Conservation (phyloP, 2,329 filamentous ascomycete genomes). For the Diaporthe longicolla region DNA sequence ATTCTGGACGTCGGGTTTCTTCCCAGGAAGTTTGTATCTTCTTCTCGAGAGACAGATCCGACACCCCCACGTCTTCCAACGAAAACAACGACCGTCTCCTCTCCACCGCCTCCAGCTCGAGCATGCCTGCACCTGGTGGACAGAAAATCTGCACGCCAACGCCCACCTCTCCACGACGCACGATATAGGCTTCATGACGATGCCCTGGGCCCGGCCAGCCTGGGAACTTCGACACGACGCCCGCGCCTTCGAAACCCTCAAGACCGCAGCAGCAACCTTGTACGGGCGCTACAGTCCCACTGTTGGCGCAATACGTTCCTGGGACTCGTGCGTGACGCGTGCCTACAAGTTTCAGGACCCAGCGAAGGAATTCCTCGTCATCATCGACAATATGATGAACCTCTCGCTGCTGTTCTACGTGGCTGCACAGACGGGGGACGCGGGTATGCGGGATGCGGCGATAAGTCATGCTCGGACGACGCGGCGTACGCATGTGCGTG, state of each 20-base stretch:
- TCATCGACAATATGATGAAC: constrained; percentile 60
- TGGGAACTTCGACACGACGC: constrained; percentile 57
- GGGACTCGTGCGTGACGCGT: constrained; percentile 60
- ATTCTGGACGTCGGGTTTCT: constrained; percentile 65
- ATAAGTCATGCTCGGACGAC: constrained; percentile 57
- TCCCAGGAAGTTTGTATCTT: constrained; percentile 60
- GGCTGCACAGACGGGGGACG: constrained; percentile 49
- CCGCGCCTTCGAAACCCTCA: constrained; percentile 52
- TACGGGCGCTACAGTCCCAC: constrained; percentile 53
- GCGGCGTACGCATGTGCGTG: constrained; percentile 56
- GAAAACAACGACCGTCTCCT: constrained; percentile 44
- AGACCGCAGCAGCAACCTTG: constrained; percentile 45
- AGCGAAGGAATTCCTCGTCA: constrained; percentile 55
- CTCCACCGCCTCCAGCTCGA: constrained; percentile 46
- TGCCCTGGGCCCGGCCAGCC: constrained; percentile 54
- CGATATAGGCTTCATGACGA: constrained; percentile 61
- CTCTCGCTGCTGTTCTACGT: constrained; percentile 60
- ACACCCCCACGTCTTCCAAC: constrained; percentile 31
- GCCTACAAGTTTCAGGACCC: constrained; percentile 55
- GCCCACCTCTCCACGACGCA: constrained; percentile 54
- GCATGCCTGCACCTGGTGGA: constrained; percentile 59
- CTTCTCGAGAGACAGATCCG: constrained; percentile 54
- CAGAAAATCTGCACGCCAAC: constrained; percentile 54
- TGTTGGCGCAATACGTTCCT: constrained; percentile 56
- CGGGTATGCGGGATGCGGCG: constrained; percentile 52